These are phyloP conservation scores for Fusarium nanum DNA, from an alignment of 2,329 filamentous ascomycete species.

Conservation along the genomic window DNA sequence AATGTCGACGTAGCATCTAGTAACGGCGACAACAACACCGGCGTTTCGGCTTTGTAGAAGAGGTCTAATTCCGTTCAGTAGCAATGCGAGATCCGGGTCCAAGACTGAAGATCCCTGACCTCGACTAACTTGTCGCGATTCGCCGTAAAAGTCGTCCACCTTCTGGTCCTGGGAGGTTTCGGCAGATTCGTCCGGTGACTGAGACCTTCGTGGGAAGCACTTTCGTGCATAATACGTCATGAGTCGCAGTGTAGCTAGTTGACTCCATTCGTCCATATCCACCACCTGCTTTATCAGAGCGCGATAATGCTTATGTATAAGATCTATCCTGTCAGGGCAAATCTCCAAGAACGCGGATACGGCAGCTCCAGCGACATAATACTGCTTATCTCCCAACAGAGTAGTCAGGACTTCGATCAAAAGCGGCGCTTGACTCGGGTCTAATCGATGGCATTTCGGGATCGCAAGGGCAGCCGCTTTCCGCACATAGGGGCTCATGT, in stretches of 20 bases:
- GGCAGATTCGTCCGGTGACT: slow-evolving; percentile 61
- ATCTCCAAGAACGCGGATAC: slow-evolving; percentile 90
- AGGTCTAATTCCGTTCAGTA: slow-evolving; percentile 83
- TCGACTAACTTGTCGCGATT: slow-evolving; percentile 60
- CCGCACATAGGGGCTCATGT: slow-evolving; percentile 94
- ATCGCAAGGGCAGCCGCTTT: slow-evolving; percentile 94
- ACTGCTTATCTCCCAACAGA: slow-evolving; percentile 89
- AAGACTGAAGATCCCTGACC: slow-evolving; percentile 65
- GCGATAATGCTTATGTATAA: slow-evolving; percentile 92
- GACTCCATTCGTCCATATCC: slow-evolving; percentile 99
- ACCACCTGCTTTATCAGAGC: slow-evolving; percentile 88
- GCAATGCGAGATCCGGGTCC: slow-evolving; percentile 84
- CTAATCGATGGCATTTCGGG: slow-evolving; percentile 93
- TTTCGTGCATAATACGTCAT: slow-evolving; percentile 86
- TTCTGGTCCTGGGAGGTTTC: slow-evolving; percentile 51
- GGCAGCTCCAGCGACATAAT: slow-evolving; percentile 95
- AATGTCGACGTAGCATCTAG: slow-evolving; percentile 85
- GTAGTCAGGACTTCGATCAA: slow-evolving; percentile 83
- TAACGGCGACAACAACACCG: slow-evolving; percentile 89
- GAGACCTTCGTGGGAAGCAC: slow-evolving; percentile 82
- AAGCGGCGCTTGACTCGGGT: slow-evolving; percentile 86
- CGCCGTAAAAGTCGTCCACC: slow-evolving; percentile 84
- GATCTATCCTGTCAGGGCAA: slow-evolving; percentile 86
- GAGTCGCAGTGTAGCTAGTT: slow-evolving; percentile 83
- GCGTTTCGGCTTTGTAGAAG: slow-evolving; percentile 93